Conservation (phyloP, 2,329 filamentous ascomycete species). For the Talaromyces pinophilus region DNA sequence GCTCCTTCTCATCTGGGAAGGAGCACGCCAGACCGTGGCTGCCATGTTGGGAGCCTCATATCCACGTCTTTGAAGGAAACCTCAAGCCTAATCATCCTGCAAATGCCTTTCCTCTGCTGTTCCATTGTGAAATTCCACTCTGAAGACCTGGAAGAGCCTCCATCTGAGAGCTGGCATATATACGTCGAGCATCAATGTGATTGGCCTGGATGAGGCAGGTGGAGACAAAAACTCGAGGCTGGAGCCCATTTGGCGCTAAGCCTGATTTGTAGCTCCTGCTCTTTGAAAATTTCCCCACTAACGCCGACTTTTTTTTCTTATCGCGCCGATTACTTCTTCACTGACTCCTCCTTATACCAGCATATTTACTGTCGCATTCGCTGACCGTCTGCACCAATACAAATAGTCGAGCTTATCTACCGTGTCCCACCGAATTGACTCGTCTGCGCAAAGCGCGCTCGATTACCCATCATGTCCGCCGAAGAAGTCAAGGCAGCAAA, state of each 20-base stretch:
- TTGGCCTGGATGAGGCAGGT: background rate
- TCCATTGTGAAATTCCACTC: background rate
- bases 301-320: slow-evolving; percentile 19
- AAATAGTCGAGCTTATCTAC: background rate
- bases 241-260: slow-evolving; percentile 12
- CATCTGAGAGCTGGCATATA: background rate
- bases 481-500: slow-evolving; percentile 39
- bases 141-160: background rate
- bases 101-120: background rate
- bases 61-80: background rate
- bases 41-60: background rate
- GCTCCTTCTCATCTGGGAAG: slow-evolving; percentile 1
- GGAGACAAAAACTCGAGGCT: background rate
- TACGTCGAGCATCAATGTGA: background rate
- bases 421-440: slow-evolving; percentile 10
- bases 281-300: slow-evolving; percentile 22
- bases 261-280: slow-evolving; percentile 18
- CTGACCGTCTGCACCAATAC: background rate
- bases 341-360: background rate
- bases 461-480: slow-evolving; percentile 36
- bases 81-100: too few species aligned
- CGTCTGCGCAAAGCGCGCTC: slow-evolving; percentile 15
- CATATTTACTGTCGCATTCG: background rate
- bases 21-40: background rate
- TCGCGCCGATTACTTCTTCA: slow-evolving; percentile 15